phyloP scores from a whole-genome alignment of 257 asterid species.

The Scutellaria minor region DNA sequence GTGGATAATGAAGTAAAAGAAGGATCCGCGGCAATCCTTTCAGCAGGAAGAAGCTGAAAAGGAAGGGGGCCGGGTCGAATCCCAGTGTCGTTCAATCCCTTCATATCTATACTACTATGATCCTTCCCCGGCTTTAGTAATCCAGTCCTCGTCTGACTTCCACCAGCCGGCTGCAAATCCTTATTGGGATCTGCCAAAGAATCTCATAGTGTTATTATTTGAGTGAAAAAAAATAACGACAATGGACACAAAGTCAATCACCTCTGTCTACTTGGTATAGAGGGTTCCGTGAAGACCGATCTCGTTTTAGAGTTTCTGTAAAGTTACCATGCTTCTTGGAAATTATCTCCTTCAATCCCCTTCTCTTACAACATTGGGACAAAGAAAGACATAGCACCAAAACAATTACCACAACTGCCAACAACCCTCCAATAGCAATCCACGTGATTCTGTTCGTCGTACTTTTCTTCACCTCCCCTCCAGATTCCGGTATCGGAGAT shows the following conservation, averaged over 20 bases:
- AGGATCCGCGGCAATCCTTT: slow-evolving; percentile 64
- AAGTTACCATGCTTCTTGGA: slow-evolving; percentile 39
- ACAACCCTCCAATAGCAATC: slow-evolving; percentile 59
- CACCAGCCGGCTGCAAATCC: slow-evolving; percentile 45
- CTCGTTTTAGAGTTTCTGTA: slow-evolving; percentile 40
- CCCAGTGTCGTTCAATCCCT: slow-evolving; percentile 39
- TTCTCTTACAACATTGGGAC: slow-evolving; percentile 52
- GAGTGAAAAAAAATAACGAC: slow-evolving; percentile 4
- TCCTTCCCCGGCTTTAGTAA: slow-evolving; percentile 43
- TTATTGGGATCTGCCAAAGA: slow-evolving; percentile 43
- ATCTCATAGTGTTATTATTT: slow-evolving; percentile 26
- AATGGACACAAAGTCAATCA: slow-evolving; percentile 23
- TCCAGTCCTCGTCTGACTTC: slow-evolving; percentile 42
- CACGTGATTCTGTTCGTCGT: slow-evolving; percentile 46
- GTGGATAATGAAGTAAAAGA: slow-evolving; percentile 50
- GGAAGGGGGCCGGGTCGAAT: slow-evolving; percentile 56
- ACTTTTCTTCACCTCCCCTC: slow-evolving; percentile 37
- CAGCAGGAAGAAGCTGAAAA: slow-evolving; percentile 65
- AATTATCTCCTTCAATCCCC: slow-evolving; percentile 37
- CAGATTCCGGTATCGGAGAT: slow-evolving; percentile 44
- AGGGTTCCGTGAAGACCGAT: slow-evolving; percentile 45
- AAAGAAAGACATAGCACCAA: slow-evolving; percentile 56
- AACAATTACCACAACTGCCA: slow-evolving; percentile 46
- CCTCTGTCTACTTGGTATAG: slow-evolving; percentile 55
- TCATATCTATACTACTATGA: slow-evolving; percentile 52